These are phyloP conservation scores for Stemphylium lycopersici DNA, from an alignment of 2,329 filamentous ascomycete species.

Conservation along the genomic window DNA sequence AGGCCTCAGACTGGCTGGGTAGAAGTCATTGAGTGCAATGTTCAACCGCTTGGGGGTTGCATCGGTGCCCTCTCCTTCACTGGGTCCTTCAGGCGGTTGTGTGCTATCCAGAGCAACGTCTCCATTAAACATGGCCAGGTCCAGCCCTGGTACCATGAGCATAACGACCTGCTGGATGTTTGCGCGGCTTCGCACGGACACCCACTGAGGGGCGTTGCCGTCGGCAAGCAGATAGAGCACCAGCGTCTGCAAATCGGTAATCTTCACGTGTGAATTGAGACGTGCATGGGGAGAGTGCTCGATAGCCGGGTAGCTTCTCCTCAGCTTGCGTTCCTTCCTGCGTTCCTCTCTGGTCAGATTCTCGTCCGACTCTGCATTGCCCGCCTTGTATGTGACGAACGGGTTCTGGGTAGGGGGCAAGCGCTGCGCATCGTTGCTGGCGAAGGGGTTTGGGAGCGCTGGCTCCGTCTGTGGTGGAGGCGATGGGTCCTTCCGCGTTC, in stretches of 20 bases:
- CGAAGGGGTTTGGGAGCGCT: constrained; percentile 24
- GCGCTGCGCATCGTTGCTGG: constrained; percentile 14
- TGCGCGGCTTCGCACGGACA: constrained; percentile 62
- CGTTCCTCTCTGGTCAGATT: constrained; percentile 28
- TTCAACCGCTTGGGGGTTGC: constrained; percentile 36
- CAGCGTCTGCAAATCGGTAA: constrained; percentile 64
- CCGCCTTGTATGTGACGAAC: constrained; percentile 21
- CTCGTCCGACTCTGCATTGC: constrained; percentile 2
- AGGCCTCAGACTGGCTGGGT: constrained; percentile 53
- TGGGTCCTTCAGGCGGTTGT: not conserved
- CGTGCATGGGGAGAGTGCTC: constrained; percentile 60
- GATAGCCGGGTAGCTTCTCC: constrained; percentile 50
- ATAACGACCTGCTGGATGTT: constrained; percentile 77
- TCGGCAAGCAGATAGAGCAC: constrained; percentile 67
- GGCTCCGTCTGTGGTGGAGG: constrained; percentile 9
- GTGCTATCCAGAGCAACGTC: constrained; percentile 34
- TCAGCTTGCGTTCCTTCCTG: constrained; percentile 40
- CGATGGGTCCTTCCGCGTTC: constrained; percentile 3
- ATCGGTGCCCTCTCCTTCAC: constrained; percentile 16
- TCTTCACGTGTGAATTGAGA: constrained; percentile 61
- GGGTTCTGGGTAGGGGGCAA: constrained; percentile 23
- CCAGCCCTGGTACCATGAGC: constrained; percentile 89
- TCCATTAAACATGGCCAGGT: constrained; percentile 85
- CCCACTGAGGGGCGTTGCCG: constrained; percentile 65
- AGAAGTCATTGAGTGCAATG: constrained; percentile 57